A percentile compares a stretch with the other conserved stretches of the same genome.
Evolutionary conservation across 768 basidiomycete species (phyloP).

Genomic region (Hericium coralloides): DNA sequence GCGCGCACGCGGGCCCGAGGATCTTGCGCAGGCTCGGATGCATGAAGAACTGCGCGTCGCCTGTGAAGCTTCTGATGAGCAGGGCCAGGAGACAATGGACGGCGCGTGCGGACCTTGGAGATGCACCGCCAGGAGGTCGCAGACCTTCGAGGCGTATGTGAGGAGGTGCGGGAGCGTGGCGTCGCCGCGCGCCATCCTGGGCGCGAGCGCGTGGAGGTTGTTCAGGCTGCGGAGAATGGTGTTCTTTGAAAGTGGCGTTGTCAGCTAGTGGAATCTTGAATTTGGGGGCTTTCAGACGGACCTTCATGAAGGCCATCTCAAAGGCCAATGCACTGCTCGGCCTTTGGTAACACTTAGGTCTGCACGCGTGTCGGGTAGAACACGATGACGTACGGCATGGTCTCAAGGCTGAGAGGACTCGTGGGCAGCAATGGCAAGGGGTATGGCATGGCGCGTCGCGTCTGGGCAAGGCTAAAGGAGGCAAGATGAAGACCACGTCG

Average conservation of each 20-base stretch:
- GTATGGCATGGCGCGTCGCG: not conserved
- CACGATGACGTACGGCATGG: not conserved
- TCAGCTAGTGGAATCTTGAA: not conserved
- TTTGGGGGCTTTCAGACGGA: not conserved
- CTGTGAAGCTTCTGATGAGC: not conserved
- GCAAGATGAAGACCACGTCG: no score
- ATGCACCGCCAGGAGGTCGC: not conserved
- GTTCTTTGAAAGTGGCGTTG: not conserved
- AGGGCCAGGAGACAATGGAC: not conserved
- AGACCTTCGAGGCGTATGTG: not conserved
- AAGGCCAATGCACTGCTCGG: not conserved
- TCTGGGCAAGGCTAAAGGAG: no score
- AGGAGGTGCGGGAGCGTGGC: not conserved
- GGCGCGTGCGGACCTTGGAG: not conserved
- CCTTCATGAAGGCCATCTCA: conserved; percentile 1
- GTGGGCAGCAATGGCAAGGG: not conserved
- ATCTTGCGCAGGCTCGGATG: not conserved
- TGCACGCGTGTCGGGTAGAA: not conserved
- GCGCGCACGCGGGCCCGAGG: not conserved
- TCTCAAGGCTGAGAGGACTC: not conserved
- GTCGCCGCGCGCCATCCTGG: not conserved
- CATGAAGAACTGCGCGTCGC: not conserved
- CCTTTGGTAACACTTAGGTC: not conserved
- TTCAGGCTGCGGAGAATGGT: not conserved
- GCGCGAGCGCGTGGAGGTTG: not conserved